Percentiles rank a stretch among this genome's conserved stretches.
Evolutionary conservation across 164 flowering plant species (phyloP).

Genomic region (Amborella trichopoda): DNA sequence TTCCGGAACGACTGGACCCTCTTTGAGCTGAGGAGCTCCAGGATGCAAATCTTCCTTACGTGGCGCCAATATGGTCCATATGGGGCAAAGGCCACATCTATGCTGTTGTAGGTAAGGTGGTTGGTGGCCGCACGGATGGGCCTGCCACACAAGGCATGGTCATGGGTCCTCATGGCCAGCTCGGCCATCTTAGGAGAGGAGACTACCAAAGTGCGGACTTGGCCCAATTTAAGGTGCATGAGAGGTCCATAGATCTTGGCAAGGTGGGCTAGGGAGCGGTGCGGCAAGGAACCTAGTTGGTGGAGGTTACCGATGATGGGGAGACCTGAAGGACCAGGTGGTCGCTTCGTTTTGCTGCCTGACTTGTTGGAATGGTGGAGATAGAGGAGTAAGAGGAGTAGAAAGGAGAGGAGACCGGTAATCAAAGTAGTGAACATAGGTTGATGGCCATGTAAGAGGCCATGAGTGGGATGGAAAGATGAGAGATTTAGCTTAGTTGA

Average conservation of each 20-base stretch:
- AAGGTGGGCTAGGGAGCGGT: conserved; percentile 26
- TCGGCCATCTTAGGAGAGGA: conserved; percentile 33
- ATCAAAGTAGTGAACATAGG: no score
- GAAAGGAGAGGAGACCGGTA: no score
- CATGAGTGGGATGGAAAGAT: no score
- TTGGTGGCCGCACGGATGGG: conserved; percentile 34
- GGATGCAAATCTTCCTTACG: conserved; percentile 33
- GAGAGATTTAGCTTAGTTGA: no score
- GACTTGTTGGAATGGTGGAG: no score
- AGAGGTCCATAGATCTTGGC: conserved; percentile 32
- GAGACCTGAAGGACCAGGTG: conserved; percentile 25
- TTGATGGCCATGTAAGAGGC: no score
- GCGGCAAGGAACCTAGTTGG: conserved; percentile 42
- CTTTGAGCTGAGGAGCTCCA: conserved; percentile 31
- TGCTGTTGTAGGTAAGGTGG: conserved; percentile 40
- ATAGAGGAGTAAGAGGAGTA: no score
- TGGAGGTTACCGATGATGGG: conserved; percentile 47
- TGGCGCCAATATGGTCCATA: conserved; percentile 54
- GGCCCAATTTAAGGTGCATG: conserved; percentile 36
- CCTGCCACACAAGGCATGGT: conserved; percentile 29
- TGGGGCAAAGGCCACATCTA: conserved; percentile 38
- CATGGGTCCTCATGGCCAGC: conserved; percentile 33
- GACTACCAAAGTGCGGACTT: conserved; percentile 34
- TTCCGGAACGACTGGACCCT: conserved; percentile 26
- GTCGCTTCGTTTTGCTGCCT: no score